A percentile compares a stretch with the other conserved stretches of the same genome.
phyloP scores from a whole-genome alignment of 1,139 yeast species.

The Debaryomyces coudertii region DNA sequence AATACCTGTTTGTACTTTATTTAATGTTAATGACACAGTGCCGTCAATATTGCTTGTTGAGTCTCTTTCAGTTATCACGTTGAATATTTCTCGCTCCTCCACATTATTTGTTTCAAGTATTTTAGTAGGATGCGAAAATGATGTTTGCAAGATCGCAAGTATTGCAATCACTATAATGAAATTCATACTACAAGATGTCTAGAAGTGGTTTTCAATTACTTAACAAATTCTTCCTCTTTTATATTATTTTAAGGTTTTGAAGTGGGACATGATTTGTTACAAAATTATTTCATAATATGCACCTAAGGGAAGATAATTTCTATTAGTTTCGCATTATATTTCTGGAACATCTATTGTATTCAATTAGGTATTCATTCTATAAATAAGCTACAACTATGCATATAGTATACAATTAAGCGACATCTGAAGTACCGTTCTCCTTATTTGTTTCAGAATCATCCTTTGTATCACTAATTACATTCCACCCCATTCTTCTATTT shows the following conservation, averaged over 20 bases:
- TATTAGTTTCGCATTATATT: background rate
- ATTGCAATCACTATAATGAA: background rate
- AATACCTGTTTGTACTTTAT: constrained; percentile 11
- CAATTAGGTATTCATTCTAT: constrained; percentile 4
- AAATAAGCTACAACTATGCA: constrained; percentile 1
- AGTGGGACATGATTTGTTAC: constrained; percentile 1
- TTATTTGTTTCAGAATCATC: constrained; percentile 12
- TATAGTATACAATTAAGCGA: constrained; percentile 3
- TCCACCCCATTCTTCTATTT: constrained; percentile 65
- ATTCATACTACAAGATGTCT: background rate
- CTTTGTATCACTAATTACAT: constrained; percentile 28
- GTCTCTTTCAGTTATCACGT: background rate
- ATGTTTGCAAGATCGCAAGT: background rate
- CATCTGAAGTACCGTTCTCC: background rate
- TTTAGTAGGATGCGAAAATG: constrained; percentile 5
- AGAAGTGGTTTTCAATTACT: background rate
- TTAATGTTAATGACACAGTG: constrained; percentile 4
- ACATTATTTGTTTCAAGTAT: background rate
- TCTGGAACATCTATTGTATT: constrained; percentile 1
- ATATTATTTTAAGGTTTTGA: background rate
- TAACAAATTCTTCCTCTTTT: background rate
- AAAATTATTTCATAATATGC: constrained; percentile 6
- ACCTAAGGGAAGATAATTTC: background rate
- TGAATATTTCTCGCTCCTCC: background rate
- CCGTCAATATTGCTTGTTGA: background rate